phyloP scores from a whole-genome alignment of 1,284 basidiomycete species.

The Marasmius sp. region DNA sequence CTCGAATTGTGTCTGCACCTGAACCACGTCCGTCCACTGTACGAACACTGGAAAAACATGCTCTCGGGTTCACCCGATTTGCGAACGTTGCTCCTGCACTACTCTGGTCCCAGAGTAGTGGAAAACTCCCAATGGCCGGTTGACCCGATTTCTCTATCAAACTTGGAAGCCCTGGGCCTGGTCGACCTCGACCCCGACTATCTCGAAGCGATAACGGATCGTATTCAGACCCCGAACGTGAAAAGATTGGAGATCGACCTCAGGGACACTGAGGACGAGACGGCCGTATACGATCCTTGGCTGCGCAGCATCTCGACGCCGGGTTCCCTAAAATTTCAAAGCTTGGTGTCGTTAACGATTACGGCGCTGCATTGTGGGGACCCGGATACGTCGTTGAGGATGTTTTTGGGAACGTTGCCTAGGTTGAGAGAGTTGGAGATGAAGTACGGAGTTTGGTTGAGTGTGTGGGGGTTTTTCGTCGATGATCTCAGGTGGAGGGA shows the following conservation, averaged over 20 bases:
- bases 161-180: conserved; percentile 44
- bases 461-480: conserved; percentile 12
- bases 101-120: conserved; percentile 45
- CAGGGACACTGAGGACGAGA: conserved; percentile 27
- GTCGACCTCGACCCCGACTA: conserved; percentile 57
- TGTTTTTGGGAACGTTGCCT: conserved; percentile 34
- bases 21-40: conserved; percentile 54
- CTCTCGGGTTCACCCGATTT: conserved; percentile 47
- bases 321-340: conserved; percentile 21
- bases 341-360: conserved; percentile 42
- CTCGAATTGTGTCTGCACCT: conserved; percentile 62
- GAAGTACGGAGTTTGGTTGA: conserved; percentile 36
- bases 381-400: conserved; percentile 29
- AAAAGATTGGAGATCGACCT: conserved; percentile 47
- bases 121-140: conserved; percentile 28
- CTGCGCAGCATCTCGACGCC: conserved; percentile 38
- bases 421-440: conserved; percentile 44
- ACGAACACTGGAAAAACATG: conserved; percentile 51
- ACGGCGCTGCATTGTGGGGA: conserved; percentile 44
- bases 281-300: conserved; percentile 50
- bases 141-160: conserved; percentile 35
- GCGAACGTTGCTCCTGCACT: conserved; percentile 49
- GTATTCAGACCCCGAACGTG: conserved; percentile 43
- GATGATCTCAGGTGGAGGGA: conserved; percentile 1
- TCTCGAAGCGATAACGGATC: conserved; percentile 27